Percentiles rank a stretch among this genome's conserved stretches.
phyloP scores from a whole-genome alignment of 306 rosid species.

The Lathyrus oleraceus region DNA sequence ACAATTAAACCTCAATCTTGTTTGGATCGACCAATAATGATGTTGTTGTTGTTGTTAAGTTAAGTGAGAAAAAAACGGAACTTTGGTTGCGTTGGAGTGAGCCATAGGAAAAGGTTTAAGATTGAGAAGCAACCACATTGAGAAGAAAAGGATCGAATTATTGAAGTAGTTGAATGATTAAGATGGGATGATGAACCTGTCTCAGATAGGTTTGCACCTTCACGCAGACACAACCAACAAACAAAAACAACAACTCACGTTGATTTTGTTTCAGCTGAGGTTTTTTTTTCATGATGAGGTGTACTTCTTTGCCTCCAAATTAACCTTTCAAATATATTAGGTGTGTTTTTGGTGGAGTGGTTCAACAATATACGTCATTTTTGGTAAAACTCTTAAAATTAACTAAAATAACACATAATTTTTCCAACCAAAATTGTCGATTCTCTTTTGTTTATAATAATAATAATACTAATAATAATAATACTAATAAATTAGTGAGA shows the following conservation, averaged over 20 bases:
- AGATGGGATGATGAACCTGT: background rate
- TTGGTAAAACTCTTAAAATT: background rate
- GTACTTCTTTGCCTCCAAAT: background rate
- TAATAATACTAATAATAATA: no score
- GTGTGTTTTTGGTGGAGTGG: background rate
- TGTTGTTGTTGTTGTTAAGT: background rate
- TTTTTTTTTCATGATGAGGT: background rate
- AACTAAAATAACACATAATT: background rate
- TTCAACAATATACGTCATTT: background rate
- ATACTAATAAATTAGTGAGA: no score
- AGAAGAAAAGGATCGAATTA: slow-evolving; percentile 1
- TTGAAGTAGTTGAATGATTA: background rate
- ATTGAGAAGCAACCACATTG: background rate
- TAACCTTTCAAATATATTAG: background rate
- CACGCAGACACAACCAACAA: background rate
- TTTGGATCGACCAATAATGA: background rate
- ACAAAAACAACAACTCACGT: background rate
- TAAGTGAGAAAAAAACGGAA: background rate
- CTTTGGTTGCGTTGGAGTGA: background rate
- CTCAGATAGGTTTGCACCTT: background rate
- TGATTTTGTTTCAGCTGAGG: background rate
- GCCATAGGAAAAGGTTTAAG: background rate
- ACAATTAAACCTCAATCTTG: slow-evolving; percentile 37
- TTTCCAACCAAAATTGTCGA: background rate
- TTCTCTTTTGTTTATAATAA: background rate